Percentiles rank a stretch among this genome's conserved stretches.
Evolutionary conservation across 2,329 filamentous ascomycete species (phyloP).

Genomic region (Pseudomassariella vexata): DNA sequence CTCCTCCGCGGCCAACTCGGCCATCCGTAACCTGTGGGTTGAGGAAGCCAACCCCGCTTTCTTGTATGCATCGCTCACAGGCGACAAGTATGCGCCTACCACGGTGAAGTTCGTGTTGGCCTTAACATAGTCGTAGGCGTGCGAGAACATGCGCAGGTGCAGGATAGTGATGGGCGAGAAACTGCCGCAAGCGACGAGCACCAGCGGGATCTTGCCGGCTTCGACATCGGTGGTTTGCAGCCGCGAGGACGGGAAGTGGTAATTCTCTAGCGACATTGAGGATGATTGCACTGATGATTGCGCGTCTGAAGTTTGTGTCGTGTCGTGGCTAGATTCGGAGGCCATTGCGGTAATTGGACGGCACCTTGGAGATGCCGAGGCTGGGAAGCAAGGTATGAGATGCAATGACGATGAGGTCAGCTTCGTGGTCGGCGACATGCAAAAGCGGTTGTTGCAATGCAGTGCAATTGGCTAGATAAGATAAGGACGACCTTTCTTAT

Average conservation of each 20-base stretch:
- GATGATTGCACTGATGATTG: slow-evolving; percentile 5
- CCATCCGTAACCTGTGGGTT: slow-evolving; percentile 75
- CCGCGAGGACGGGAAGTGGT: slow-evolving; percentile 56
- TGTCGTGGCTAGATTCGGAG: slow-evolving; percentile 2
- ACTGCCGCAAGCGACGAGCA: slow-evolving; percentile 64
- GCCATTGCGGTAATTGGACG: slow-evolving; percentile 6
- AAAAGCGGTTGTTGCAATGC: too few relatives aligned
- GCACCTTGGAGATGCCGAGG: background rate
- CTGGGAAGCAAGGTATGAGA: too few relatives aligned
- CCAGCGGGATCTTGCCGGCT: slow-evolving; percentile 53
- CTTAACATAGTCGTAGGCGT: slow-evolving; percentile 74
- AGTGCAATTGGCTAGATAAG: too few relatives aligned
- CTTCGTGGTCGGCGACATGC: too few relatives aligned
- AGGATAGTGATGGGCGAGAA: slow-evolving; percentile 73
- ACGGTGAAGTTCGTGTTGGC: slow-evolving; percentile 77
- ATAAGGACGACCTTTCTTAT: too few relatives aligned
- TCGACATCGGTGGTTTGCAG: slow-evolving; percentile 52
- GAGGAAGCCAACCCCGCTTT: slow-evolving; percentile 73
- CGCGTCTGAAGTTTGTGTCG: slow-evolving; percentile 2
- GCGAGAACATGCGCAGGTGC: slow-evolving; percentile 82
- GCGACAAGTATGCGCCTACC: slow-evolving; percentile 77
- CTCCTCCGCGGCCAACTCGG: slow-evolving; percentile 69
- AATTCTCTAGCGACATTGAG: slow-evolving; percentile 31
- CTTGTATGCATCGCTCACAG: slow-evolving; percentile 64
- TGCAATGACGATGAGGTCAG: too few relatives aligned